Evolutionary conservation across 495 filamentous ascomycete species (phyloP).

Genomic region (Penicillium nucicola): DNA sequence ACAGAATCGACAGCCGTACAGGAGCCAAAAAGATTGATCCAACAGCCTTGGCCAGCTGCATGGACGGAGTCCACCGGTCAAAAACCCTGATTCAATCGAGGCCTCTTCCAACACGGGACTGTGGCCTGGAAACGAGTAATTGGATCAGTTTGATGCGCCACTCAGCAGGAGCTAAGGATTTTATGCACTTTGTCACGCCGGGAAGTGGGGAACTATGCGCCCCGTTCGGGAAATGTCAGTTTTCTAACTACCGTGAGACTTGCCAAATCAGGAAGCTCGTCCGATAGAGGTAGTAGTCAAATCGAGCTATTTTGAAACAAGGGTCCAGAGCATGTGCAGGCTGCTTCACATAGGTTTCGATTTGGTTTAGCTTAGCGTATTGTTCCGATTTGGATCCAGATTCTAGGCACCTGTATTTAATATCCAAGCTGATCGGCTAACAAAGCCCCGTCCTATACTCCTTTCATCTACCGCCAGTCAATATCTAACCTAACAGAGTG

Average conservation of each 20-base stretch:
- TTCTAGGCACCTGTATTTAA: not conserved
- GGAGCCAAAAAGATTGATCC: too few species aligned
- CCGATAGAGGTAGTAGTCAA: slow-evolving; percentile 1
- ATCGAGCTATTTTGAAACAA: not conserved
- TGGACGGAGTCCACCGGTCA: not conserved
- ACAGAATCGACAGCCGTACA: not conserved
- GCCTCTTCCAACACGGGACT: slow-evolving; percentile 1
- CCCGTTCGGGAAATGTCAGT: slow-evolving; percentile 1
- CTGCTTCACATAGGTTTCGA: not conserved
- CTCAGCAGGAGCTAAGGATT: not conserved
- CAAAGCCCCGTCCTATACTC: not conserved
- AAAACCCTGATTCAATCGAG: not conserved
- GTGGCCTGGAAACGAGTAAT: not conserved
- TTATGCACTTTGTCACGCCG: not conserved
- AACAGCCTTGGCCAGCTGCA: not conserved
- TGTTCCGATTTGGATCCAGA: not conserved
- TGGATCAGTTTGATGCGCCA: not conserved
- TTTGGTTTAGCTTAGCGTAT: not conserved
- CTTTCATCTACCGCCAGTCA: not conserved
- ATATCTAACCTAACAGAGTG: not conserved
- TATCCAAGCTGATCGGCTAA: not conserved
- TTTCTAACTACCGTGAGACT: slow-evolving; percentile 2
- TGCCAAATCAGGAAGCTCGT: not conserved
- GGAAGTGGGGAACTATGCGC: slow-evolving; percentile 1
- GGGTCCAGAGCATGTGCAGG: not conserved